phyloP scores from a whole-genome alignment of 345 rosid genomes.

The Brassica rapa region DNA sequence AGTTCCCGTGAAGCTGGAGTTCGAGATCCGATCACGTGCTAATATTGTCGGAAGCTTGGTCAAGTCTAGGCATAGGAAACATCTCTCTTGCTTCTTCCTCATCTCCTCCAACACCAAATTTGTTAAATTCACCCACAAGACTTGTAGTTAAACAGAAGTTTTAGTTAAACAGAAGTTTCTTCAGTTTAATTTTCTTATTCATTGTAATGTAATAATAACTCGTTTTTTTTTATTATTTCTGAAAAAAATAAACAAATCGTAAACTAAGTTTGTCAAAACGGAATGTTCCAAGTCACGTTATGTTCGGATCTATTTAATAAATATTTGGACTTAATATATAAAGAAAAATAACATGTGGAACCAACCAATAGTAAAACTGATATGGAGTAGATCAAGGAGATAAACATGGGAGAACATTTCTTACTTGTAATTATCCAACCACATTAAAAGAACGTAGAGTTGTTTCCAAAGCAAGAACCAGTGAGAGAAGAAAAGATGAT shows the following conservation, averaged over 20 bases:
- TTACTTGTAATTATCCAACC: slow-evolving; percentile 4
- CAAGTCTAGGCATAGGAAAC: slow-evolving; percentile 52
- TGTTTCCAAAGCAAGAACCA: neutral
- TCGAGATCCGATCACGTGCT: slow-evolving; percentile 59
- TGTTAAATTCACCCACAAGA: slow-evolving; percentile 22
- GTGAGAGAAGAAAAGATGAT: slow-evolving; percentile 35
- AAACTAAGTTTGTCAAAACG: slow-evolving; percentile 3
- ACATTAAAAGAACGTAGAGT: neutral
- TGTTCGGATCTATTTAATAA: slow-evolving; percentile 15
- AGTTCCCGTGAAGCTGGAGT: slow-evolving; percentile 58
- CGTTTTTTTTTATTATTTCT: neutral
- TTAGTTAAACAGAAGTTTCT: slow-evolving; percentile 6
- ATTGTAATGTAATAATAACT: neutral
- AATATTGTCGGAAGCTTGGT: slow-evolving; percentile 77
- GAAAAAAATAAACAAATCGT: neutral
- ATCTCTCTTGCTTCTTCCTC: slow-evolving; percentile 48
- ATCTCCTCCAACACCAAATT: slow-evolving; percentile 5
- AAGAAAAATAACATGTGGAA: neutral
- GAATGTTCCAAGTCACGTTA: slow-evolving; percentile 12
- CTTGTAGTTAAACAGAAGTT: slow-evolving; percentile 13
- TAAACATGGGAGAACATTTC: slow-evolving; percentile 19
- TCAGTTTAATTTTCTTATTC: neutral
- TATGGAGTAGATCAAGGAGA: slow-evolving; percentile 13
- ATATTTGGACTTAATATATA: neutral
- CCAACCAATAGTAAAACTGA: slow-evolving; percentile 13